These are phyloP conservation scores for Diaporthe citrichinensis DNA, from an alignment of 2,329 filamentous ascomycete genomes.

Conservation along the genomic window DNA sequence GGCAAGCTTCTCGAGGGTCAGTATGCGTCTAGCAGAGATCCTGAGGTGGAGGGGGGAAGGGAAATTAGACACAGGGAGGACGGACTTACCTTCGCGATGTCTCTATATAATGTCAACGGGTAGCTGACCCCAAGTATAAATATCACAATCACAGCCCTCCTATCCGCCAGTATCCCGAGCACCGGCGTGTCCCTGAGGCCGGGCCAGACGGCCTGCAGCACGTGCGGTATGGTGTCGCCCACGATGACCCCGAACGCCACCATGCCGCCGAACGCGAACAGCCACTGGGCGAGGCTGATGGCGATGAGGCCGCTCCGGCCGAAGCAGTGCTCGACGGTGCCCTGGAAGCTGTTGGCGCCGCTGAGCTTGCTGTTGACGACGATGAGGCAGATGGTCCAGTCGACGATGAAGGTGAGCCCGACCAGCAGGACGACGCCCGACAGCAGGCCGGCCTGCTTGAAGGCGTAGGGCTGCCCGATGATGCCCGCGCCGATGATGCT, in stretches of 20 bases:
- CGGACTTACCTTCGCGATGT: conserved; percentile 88
- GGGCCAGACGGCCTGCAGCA: conserved; percentile 86
- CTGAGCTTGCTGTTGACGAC: conserved; percentile 98
- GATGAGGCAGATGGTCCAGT: conserved; percentile 98
- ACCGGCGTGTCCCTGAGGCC: conserved; percentile 79
- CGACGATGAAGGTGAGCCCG: conserved; percentile 84
- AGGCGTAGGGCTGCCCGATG: conserved; percentile 93
- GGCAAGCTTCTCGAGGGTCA: conserved; percentile 71
- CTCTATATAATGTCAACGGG: conserved; percentile 91
- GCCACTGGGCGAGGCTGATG: conserved; percentile 93
- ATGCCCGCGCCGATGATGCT: conserved; percentile 89
- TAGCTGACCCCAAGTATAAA: conserved; percentile 90
- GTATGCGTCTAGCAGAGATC: background rate
- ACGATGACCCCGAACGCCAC: conserved; percentile 98
- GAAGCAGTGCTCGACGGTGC: conserved; percentile 96
- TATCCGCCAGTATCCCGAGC: conserved; percentile 84
- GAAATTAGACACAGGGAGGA: background rate
- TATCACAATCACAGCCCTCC: conserved; percentile 87
- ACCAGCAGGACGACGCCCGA: conserved; percentile 85
- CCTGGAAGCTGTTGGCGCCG: conserved; percentile 93
- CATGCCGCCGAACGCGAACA: conserved; percentile 99
- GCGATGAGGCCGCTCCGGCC: conserved; percentile 89
- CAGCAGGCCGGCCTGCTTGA: conserved; percentile 89
- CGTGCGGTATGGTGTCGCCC: conserved; percentile 94
- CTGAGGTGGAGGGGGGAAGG: background rate